These are phyloP conservation scores for Suillus sp. DNA, from an alignment of 768 basidiomycete genomes.

Conservation along the genomic window DNA sequence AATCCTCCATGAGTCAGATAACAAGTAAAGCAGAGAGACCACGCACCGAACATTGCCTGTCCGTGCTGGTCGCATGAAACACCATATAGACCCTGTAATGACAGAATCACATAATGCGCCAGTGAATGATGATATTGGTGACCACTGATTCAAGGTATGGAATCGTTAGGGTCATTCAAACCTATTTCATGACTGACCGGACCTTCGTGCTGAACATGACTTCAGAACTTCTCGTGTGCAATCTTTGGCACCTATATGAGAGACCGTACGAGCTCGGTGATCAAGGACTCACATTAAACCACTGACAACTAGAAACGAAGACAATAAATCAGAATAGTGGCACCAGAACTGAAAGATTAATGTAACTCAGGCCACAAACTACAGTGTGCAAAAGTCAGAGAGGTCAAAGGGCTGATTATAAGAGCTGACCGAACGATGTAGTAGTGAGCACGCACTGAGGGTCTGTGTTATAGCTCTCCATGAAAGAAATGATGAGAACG, in stretches of 20 bases:
- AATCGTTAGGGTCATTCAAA: background rate
- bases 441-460: constrained; percentile 5
- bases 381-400: background rate
- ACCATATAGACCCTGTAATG: constrained; percentile 22
- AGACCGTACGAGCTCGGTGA: background rate
- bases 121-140: constrained; percentile 11
- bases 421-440: constrained; percentile 14
- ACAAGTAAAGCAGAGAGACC: background rate
- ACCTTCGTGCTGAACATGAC: constrained; percentile 15
- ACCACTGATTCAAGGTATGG: constrained; percentile 12
- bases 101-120: constrained; percentile 24
- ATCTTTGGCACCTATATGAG: constrained; percentile 8
- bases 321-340: background rate
- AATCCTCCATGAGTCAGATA: constrained; percentile 8
- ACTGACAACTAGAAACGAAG: constrained; percentile 12
- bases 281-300: background rate
- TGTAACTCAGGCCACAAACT: constrained; percentile 23
- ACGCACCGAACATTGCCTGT: constrained; percentile 17
- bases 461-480: constrained; percentile 8
- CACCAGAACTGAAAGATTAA: background rate
- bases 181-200: background rate
- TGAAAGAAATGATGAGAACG: background rate
- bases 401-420: constrained; percentile 6
- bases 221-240: constrained; percentile 14
- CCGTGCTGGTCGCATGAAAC: constrained; percentile 18